A percentile compares a stretch with the other conserved stretches of the same genome.
Conservation (phyloP, 345 rosid species). For the Populus alba region DNA sequence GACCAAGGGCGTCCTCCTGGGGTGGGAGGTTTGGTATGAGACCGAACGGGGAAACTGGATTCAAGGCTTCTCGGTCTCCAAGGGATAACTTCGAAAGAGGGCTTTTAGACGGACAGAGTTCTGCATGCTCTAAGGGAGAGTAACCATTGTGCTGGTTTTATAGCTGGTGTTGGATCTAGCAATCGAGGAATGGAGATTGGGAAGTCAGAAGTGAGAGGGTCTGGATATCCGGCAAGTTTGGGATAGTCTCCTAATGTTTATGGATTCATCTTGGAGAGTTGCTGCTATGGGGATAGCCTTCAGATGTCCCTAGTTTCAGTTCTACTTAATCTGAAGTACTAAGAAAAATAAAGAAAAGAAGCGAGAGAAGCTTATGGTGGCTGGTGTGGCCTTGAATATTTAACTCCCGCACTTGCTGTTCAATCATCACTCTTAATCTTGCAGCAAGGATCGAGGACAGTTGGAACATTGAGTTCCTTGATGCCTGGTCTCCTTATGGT, state of each 20-base stretch:
- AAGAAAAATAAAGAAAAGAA: too few relatives aligned
- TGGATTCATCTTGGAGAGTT: background rate
- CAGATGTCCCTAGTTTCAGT: too few relatives aligned
- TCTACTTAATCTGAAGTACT: too few relatives aligned
- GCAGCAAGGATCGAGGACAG: background rate
- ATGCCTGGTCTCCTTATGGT: background rate
- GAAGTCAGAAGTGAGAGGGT: too few relatives aligned
- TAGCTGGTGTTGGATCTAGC: background rate
- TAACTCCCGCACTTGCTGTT: too few relatives aligned
- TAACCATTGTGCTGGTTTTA: background rate
- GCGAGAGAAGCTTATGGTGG: background rate
- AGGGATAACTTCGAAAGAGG: background rate
- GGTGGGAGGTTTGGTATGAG: too few relatives aligned
- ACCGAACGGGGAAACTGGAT: too few relatives aligned
- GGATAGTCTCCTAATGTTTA: background rate
- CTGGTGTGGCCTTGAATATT: background rate
- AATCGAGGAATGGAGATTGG: too few relatives aligned
- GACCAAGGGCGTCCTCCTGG: too few relatives aligned
- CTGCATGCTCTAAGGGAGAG: background rate
- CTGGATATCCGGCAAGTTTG: background rate
- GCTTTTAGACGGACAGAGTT: background rate
- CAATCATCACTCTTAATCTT: too few relatives aligned
- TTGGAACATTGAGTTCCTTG: background rate
- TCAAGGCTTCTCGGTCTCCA: background rate
- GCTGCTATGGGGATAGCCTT: background rate